Conservation (phyloP, 192 early-diverging fungal genomes). For the Backusella luteola region DNA sequence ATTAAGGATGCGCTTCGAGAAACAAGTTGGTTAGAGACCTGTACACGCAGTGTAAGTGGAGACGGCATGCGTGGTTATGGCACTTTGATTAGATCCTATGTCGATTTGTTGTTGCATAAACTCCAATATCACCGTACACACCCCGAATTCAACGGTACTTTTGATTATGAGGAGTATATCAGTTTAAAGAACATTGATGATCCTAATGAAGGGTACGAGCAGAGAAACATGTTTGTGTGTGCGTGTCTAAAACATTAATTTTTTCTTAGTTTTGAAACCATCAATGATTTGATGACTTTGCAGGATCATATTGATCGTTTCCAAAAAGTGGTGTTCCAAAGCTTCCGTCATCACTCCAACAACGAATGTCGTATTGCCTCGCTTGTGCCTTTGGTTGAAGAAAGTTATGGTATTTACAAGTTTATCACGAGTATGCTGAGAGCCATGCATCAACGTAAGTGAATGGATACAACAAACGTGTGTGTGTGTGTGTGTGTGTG, state of each 20-base stretch:
- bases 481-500: no score
- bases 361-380: slow-evolving; percentile 96
- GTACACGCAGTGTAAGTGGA: slow-evolving; percentile 49
- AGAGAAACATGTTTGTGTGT: no score
- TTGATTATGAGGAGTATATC: slow-evolving; percentile 98
- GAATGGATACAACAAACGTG: neutral
- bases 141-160: slow-evolving; percentile 91
- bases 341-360: slow-evolving; percentile 78
- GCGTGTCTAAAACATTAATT: neutral
- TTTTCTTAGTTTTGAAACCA: slow-evolving; percentile 83
- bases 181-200: slow-evolving; percentile 92
- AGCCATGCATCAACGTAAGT: slow-evolving; percentile 88
- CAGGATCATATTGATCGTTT: slow-evolving; percentile 91
- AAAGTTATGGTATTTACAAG: slow-evolving; percentile 93
- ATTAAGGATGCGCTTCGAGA: slow-evolving; percentile 83
- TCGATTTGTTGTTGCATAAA: slow-evolving; percentile 86
- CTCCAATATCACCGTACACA: slow-evolving; percentile 89
- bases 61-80: slow-evolving; percentile 67
- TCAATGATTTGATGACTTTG: slow-evolving; percentile 88
- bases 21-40: slow-evolving; percentile 81
- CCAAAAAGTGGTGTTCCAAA: slow-evolving; percentile 84
- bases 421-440: slow-evolving; percentile 94
- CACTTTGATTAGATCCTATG: slow-evolving; percentile 84
- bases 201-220: slow-evolving; percentile 89
- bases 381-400: slow-evolving; percentile 96